These are phyloP conservation scores for Cryphonectria carpinicola DNA, from an alignment of 2,329 filamentous ascomycete species.

Conservation along the genomic window DNA sequence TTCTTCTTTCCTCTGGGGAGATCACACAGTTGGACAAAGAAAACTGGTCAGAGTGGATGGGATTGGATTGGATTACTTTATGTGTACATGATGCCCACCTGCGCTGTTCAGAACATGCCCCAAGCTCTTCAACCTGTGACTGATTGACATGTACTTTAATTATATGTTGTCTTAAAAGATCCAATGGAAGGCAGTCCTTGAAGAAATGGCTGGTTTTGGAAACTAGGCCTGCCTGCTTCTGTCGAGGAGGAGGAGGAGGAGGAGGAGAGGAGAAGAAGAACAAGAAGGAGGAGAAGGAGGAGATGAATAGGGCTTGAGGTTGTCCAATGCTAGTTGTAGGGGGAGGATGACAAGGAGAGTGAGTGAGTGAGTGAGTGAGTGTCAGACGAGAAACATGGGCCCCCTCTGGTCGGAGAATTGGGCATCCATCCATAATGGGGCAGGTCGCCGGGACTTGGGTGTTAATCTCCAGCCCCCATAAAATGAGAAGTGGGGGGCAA, in stretches of 20 bases:
- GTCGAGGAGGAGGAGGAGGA: neutral
- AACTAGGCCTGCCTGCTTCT: no score
- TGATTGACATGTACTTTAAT: neutral
- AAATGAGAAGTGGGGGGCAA: constrained; percentile 7
- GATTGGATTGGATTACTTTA: neutral
- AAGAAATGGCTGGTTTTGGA: neutral
- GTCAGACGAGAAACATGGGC: neutral
- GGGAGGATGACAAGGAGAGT: neutral
- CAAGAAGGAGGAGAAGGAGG: neutral
- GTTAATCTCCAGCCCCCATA: neutral
- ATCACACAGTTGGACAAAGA: neutral
- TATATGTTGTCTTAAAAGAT: neutral
- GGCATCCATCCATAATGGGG: constrained; percentile 7
- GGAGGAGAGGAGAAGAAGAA: no score
- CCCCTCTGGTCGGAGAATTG: constrained; percentile 3
- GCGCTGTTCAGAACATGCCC: neutral
- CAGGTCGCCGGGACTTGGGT: neutral
- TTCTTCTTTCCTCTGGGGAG: neutral
- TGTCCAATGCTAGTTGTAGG: neutral
- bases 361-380: no score
- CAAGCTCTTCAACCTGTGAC: neutral
- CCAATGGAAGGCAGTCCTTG: neutral
- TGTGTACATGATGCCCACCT: neutral
- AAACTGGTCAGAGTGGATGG: neutral
- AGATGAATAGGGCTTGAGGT: neutral